Percentiles rank a stretch among this genome's conserved stretches.
These are phyloP conservation scores for Thraustotheca clavata DNA, from an alignment of 352 stramenopile genomes.

Conservation along the genomic window DNA sequence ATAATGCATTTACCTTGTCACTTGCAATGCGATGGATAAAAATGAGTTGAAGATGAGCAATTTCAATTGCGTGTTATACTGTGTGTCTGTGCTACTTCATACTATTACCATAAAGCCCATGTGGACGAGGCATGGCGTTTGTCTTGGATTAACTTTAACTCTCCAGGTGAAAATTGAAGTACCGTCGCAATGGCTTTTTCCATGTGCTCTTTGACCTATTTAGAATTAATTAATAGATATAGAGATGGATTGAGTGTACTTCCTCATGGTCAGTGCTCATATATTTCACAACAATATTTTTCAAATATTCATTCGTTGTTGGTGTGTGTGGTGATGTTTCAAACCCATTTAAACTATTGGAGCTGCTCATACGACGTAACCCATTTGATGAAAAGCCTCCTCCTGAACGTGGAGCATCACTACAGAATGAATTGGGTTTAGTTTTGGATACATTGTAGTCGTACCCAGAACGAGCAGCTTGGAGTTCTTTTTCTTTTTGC, in stretches of 20 bases:
- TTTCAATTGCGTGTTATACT: background rate
- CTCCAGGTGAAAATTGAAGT: conserved; percentile 69
- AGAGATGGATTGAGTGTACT: conserved; percentile 23
- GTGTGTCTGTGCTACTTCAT: background rate
- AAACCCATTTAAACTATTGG: conserved; percentile 69
- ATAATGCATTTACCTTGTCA: too few relatives aligned
- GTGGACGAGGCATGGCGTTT: conserved; percentile 7
- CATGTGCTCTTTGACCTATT: conserved; percentile 76
- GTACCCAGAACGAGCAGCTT: conserved; percentile 30
- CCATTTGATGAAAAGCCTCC: conserved; percentile 23
- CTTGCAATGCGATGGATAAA: background rate
- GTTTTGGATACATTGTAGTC: conserved; percentile 21
- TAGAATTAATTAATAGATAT: conserved; percentile 2
- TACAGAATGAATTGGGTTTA: conserved; percentile 31
- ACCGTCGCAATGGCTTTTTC: conserved; percentile 83
- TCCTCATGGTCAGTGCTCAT: conserved; percentile 81
- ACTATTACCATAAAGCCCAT: conserved; percentile 5
- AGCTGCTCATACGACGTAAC: conserved; percentile 67
- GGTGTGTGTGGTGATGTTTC: conserved; percentile 71
- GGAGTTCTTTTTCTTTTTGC: conserved; percentile 75
- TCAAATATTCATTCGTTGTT: conserved; percentile 79
- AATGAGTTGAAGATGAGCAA: background rate
- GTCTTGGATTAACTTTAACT: conserved; percentile 32
- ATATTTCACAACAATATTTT: conserved; percentile 89
- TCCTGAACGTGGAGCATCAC: conserved; percentile 11